These are phyloP conservation scores for Lactifluus echinatus DNA, from an alignment of 768 basidiomycete species.

Conservation along the genomic window DNA sequence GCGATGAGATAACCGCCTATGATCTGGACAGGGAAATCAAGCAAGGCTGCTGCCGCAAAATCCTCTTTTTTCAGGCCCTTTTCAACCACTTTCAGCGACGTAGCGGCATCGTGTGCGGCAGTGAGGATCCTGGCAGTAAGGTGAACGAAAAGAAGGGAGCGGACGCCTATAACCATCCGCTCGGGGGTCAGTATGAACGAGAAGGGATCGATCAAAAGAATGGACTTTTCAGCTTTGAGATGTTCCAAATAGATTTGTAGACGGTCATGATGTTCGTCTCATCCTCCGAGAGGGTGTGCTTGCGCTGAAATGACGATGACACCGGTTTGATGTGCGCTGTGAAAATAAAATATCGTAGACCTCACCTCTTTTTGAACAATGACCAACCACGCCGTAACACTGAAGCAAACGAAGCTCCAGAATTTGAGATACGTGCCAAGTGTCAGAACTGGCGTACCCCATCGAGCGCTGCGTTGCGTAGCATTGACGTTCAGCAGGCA, in stretches of 20 bases:
- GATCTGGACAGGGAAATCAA: conserved; percentile 98
- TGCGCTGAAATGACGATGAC: conserved; percentile 49
- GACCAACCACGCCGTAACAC: conserved; percentile 80
- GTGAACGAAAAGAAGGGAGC: conserved; percentile 77
- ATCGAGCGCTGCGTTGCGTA: conserved; percentile 43
- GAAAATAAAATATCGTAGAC: neutral
- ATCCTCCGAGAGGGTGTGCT: conserved; percentile 59
- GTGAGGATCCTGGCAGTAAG: conserved; percentile 91
- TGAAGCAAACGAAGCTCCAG: conserved; percentile 72
- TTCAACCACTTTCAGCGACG: conserved; percentile 89
- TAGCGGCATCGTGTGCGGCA: conserved; percentile 87
- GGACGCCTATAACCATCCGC: conserved; percentile 55
- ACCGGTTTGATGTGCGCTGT: neutral
- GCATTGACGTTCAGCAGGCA: neutral
- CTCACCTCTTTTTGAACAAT: conserved; percentile 87
- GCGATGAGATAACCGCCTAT: conserved; percentile 90
- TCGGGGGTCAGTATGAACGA: neutral
- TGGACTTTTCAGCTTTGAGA: conserved; percentile 84
- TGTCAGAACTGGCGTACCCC: conserved; percentile 67
- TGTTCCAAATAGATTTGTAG: conserved; percentile 90
- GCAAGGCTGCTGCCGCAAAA: conserved; percentile 82
- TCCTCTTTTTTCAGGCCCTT: conserved; percentile 95
- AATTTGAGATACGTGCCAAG: conserved; percentile 78
- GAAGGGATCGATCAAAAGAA: conserved; percentile 11
- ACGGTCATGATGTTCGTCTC: conserved; percentile 87